These are phyloP conservation scores for Coemansia sp. DNA, from an alignment of 192 early-diverging fungal genomes.

Conservation along the genomic window DNA sequence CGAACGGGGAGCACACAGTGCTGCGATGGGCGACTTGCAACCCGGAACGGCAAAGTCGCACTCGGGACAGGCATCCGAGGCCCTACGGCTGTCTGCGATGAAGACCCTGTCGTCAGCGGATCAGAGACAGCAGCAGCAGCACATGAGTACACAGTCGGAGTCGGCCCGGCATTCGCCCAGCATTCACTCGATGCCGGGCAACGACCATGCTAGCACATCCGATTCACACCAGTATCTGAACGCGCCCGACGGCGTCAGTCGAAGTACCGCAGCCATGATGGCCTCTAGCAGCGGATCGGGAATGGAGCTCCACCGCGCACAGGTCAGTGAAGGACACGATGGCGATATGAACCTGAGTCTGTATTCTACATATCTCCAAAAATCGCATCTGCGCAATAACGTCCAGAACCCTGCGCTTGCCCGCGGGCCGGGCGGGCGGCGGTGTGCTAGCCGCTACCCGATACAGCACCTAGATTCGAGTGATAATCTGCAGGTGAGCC, in stretches of 20 bases:
- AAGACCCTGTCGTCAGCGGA: not conserved
- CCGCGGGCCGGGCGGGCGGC: constrained; percentile 4
- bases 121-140: not conserved
- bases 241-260: not conserved
- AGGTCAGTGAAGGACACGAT: not conserved
- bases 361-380: constrained; percentile 47
- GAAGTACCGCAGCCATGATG: not conserved
- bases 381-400: constrained; percentile 50
- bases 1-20: not conserved
- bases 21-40: not conserved
- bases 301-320: not conserved
- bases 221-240: not conserved
- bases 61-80: not conserved
- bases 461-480: not conserved
- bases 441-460: constrained; percentile 12
- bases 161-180: not conserved
- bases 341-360: constrained; percentile 16
- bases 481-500: not conserved
- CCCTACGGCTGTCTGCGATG: not conserved
- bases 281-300: not conserved
- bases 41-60: not conserved
- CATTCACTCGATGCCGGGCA: not conserved
- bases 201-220: not conserved
- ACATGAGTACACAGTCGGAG: not conserved
- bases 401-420: constrained; percentile 6